Conservation (phyloP, 2,329 filamentous ascomycete species). For the Aspergillus sp. region DNA sequence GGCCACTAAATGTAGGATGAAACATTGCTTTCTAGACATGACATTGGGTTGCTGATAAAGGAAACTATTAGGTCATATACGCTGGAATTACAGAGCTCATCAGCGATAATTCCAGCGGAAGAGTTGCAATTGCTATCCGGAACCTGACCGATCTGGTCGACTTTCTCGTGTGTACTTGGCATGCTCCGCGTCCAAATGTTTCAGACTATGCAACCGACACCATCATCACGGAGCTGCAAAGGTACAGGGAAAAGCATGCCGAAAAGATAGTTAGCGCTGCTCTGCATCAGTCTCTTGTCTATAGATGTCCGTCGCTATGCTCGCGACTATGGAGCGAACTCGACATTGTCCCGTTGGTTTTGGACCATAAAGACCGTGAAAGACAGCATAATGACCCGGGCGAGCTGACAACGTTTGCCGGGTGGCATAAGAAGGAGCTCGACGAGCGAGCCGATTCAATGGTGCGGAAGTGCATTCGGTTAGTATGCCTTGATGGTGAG, state of each 20-base stretch:
- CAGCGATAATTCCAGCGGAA: not conserved
- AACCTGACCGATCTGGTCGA: slow-evolving; percentile 72
- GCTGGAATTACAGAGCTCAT: slow-evolving; percentile 1
- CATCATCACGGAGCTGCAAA: slow-evolving; percentile 56
- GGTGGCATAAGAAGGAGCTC: slow-evolving; percentile 57
- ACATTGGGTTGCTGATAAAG: too few species aligned
- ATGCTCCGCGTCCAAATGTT: slow-evolving; percentile 28
- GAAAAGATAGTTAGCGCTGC: slow-evolving; percentile 73
- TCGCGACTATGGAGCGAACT: slow-evolving; percentile 71
- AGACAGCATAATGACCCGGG: slow-evolving; percentile 5
- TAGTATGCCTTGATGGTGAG: slow-evolving; percentile 8
- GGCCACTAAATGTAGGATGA: not conserved
- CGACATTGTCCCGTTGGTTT: slow-evolving; percentile 70
- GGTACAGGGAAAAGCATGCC: slow-evolving; percentile 64
- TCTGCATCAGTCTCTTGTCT: slow-evolving; percentile 59
- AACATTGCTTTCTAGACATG: too few species aligned
- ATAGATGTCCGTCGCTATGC: slow-evolving; percentile 64
- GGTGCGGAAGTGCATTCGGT: slow-evolving; percentile 73
- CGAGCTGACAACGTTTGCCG: slow-evolving; percentile 26
- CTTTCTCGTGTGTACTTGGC: slow-evolving; percentile 62
- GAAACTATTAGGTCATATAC: not conserved
- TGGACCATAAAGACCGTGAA: slow-evolving; percentile 34
- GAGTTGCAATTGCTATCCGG: slow-evolving; percentile 65
- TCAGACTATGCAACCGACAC: slow-evolving; percentile 58
- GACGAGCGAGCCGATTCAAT: slow-evolving; percentile 79